Conservation (phyloP, 306 rosid species). For the Prunus persica region DNA sequence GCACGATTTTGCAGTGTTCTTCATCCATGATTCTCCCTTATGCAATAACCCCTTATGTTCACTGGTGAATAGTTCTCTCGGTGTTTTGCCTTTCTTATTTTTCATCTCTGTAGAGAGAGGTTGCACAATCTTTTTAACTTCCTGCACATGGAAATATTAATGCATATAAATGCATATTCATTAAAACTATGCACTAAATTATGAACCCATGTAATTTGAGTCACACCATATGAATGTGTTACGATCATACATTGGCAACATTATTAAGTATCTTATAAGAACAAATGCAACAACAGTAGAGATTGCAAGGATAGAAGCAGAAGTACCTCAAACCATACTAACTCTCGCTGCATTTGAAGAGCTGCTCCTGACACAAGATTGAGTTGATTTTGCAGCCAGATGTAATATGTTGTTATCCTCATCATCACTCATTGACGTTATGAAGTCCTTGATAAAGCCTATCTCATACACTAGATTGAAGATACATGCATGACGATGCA, state of each 20-base stretch:
- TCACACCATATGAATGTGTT: too few relatives aligned
- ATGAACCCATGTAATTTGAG: too few relatives aligned
- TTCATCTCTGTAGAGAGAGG: conserved; percentile 21
- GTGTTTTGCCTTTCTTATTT: conserved; percentile 21
- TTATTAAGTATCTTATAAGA: too few relatives aligned
- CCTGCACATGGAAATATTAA: conserved; percentile 16
- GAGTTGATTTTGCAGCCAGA: conserved; percentile 24
- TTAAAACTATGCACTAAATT: too few relatives aligned
- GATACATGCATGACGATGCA: conserved; percentile 23
- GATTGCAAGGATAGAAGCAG: too few relatives aligned
- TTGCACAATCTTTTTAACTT: conserved; percentile 43
- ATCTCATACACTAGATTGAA: conserved; percentile 27
- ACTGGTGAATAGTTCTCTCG: conserved; percentile 32
- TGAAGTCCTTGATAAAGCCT: conserved; percentile 11
- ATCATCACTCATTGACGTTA: background rate
- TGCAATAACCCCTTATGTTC: conserved; percentile 27
- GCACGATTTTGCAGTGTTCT: conserved; percentile 43
- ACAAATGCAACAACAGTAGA: too few relatives aligned
- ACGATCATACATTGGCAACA: too few relatives aligned
- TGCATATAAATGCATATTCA: too few relatives aligned
- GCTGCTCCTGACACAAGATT: conserved; percentile 33
- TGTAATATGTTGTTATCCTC: conserved; percentile 22
- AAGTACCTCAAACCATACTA: conserved; percentile 31
- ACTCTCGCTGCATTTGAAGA: conserved; percentile 35
- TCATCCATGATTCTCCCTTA: conserved; percentile 56